Base-by-base conservation (phyloP, 2,329 filamentous ascomycete species). In the Hypoxylon sp. region DNA sequence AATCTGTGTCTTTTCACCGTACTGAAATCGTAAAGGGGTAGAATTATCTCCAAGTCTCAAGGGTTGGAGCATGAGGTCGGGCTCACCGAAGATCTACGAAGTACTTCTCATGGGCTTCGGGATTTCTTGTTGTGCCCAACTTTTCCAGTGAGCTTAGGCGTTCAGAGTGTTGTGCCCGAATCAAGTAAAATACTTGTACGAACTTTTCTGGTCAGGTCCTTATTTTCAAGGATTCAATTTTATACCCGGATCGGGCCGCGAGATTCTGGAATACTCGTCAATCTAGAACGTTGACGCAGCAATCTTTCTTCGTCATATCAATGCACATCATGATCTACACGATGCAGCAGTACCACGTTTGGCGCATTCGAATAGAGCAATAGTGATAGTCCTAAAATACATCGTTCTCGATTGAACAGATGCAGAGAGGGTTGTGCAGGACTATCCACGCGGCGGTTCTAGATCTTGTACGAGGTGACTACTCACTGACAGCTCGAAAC, bases 401-500 rank as follows among this genome's bases (percentile, higher is more conserved):
- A 48, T 52, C 38, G 44, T 48, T 48, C 55, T 57, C 42, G 47
- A 55, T 51, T 41, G 44, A 54, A 52, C 57, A 45, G 63, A 60
- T 57, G 60, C 50, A 62, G 61, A 55, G 60, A 55, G 55, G 61
- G 62, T 62, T 61, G 62, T 59, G 66, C 64, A 67, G 65, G 63
- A 65, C 57, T 62, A 55, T 48, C 51, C 65, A 63, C 63, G 67
- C 66, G 65, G 63, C 56, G 66, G 67, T 69, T 62, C 60, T 63
- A 76, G 76, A 79, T 79, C 76, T 77, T 75, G 77, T 79, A 69
- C 63, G 67, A 78, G 73, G 73, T 78, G 75, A 78, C 71, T 71
- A 63, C 68, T 77, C 71, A 72, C 66, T 67, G 38, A 27, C 30
- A 67, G 55, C 53, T 53, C 43, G 61, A 61, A 64, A 61, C 55